These are phyloP conservation scores for Ophiostoma ulmi DNA, from an alignment of 2,329 filamentous ascomycete species.

Conservation along the genomic window DNA sequence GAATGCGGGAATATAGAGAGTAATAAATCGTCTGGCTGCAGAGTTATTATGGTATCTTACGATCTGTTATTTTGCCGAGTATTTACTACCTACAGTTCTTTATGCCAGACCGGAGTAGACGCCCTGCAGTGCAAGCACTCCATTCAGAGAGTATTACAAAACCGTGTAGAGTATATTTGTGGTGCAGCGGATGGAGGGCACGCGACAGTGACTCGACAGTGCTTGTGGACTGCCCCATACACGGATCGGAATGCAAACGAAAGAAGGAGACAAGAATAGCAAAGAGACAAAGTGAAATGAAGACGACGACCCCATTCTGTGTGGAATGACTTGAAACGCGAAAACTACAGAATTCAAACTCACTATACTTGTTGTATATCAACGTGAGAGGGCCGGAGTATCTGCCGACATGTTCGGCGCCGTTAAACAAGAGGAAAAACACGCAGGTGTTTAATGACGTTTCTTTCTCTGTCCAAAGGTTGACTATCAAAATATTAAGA, in stretches of 20 bases:
- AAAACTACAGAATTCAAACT: not conserved
- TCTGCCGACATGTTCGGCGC: not conserved
- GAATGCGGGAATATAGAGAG: not conserved
- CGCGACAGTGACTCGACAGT: not conserved
- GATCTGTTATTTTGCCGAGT: not conserved
- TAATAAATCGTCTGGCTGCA: not conserved
- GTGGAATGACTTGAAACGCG: not conserved
- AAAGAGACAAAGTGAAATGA: not conserved
- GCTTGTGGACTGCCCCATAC: not conserved
- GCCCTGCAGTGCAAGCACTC: too few species aligned
- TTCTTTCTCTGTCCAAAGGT: not conserved
- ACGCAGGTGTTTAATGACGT: not conserved
- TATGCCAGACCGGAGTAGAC: too few species aligned
- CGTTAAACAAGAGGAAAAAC: not conserved
- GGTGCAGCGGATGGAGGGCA: not conserved
- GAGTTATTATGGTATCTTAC: not conserved
- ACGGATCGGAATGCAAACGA: not conserved
- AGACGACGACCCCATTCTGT: not conserved
- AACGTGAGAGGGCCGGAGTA: not conserved
- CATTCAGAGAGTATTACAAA: too few species aligned
- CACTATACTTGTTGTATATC: not conserved
- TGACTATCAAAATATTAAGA: not conserved
- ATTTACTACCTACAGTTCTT: not conserved
- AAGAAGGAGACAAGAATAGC: not conserved
- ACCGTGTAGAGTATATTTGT: too few species aligned